Percentiles rank a stretch among this genome's conserved stretches.
Evolutionary conservation across 805 yeast genomes (phyloP).

Genomic region (Yamadazyma paraphyllophila): DNA sequence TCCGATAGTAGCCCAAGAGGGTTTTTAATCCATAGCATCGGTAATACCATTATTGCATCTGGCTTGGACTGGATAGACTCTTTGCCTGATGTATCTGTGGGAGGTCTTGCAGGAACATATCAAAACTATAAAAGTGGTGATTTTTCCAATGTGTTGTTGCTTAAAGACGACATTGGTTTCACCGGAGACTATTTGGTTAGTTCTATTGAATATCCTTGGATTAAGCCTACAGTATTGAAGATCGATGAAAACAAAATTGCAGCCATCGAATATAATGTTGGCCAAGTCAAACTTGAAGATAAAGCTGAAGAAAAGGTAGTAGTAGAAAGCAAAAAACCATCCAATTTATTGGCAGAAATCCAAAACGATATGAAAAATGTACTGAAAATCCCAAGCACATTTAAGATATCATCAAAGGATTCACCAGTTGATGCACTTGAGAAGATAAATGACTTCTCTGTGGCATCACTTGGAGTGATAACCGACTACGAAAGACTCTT

Average conservation of each 20-base stretch:
- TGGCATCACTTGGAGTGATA: conserved; percentile 15
- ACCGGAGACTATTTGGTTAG: conserved; percentile 26
- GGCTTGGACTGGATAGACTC: conserved; percentile 17
- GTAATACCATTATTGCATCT: conserved; percentile 14
- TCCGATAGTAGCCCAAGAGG: conserved; percentile 8
- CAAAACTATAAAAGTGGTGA: background rate
- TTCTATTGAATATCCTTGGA: no score
- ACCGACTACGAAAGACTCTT: conserved; percentile 16
- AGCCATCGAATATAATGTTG: no score
- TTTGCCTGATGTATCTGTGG: conserved; percentile 4
- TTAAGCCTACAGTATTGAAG: no score
- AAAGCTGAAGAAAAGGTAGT: background rate
- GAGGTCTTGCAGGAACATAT: background rate
- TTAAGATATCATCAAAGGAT: no score
- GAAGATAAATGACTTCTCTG: conserved; percentile 20
- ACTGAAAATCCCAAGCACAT: background rate
- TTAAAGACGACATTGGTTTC: conserved; percentile 26
- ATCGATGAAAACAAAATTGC: no score
- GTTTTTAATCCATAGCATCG: conserved; percentile 5
- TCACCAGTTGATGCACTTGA: conserved; percentile 1
- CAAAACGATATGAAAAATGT: conserved; percentile 4
- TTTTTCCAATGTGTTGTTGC: conserved; percentile 8
- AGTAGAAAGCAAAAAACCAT: conserved; percentile 1
- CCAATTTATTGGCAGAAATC: conserved; percentile 5
- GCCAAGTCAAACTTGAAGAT: no score